These are phyloP conservation scores for Chondrus crispus DNA, from an alignment of 23 red algal species.

Conservation along the genomic window DNA sequence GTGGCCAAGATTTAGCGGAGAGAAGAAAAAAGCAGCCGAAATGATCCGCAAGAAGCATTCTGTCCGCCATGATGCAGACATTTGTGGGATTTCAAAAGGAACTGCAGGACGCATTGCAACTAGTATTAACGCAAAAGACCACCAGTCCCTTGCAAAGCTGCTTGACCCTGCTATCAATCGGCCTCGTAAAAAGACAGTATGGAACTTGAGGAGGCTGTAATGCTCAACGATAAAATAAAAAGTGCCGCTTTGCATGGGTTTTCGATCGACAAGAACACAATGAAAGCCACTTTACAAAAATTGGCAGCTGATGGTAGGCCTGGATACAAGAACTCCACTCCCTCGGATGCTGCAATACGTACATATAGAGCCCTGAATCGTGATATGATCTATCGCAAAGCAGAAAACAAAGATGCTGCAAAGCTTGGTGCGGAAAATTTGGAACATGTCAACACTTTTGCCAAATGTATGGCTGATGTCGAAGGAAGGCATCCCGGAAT, in stretches of 20 bases:
- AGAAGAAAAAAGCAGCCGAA: too few relatives aligned
- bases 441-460: not conserved
- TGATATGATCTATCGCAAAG: not conserved
- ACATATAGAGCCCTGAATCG: not conserved
- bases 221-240: not conserved
- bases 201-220: not conserved
- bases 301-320: not conserved
- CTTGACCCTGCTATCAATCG: too few relatives aligned
- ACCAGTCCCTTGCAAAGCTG: too few relatives aligned
- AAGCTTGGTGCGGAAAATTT: not conserved
- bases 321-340: not conserved
- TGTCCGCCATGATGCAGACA: too few relatives aligned
- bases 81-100: too few relatives aligned
- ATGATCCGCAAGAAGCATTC: too few relatives aligned
- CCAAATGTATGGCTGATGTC: not conserved
- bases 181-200: too few relatives aligned
- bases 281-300: not conserved
- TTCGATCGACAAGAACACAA: not conserved
- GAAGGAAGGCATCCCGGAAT: not conserved
- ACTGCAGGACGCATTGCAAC: too few relatives aligned
- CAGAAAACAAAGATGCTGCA: not conserved
- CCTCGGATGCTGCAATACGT: not conserved
- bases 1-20: too few relatives aligned
- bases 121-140: too few relatives aligned
- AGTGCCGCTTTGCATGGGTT: not conserved